Conservation (phyloP, 164 flowering plant species). For the Amborella trichopoda region DNA sequence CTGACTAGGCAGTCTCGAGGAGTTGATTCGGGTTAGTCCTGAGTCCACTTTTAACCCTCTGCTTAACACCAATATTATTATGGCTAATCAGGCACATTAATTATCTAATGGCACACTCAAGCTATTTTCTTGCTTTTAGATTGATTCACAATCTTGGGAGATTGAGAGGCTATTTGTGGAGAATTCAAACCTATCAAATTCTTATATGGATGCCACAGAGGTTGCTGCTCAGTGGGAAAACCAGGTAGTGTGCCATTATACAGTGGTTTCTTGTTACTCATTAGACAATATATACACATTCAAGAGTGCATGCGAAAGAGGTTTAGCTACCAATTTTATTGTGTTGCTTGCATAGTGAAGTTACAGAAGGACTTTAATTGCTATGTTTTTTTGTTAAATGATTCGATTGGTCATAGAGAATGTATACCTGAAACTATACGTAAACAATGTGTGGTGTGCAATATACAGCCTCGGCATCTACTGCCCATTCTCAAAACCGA, state of each 20-base stretch:
- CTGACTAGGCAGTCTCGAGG: no score
- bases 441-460: no score
- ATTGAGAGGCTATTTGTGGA: constrained; percentile 95
- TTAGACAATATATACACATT: not conserved
- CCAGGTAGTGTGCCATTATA: constrained; percentile 45
- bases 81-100: no score
- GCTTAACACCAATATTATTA: no score
- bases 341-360: not conserved
- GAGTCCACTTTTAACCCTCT: no score
- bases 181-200: constrained; percentile 57
- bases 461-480: no score
- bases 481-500: no score
- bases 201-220: constrained; percentile 55
- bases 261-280: not conserved
- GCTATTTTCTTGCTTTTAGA: constrained; percentile 30
- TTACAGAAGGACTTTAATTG: not conserved
- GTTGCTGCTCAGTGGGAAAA: constrained; percentile 68
- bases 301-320: not conserved
- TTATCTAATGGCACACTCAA: constrained; percentile 5
- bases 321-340: no score
- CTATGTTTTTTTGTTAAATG: not conserved
- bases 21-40: no score
- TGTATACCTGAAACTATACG: not conserved
- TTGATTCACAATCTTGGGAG: constrained; percentile 91
- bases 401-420: not conserved